Evolutionary conservation across 495 filamentous ascomycete genomes (phyloP).

Genomic region (Aspergillus sclerotiicarbonarius): DNA sequence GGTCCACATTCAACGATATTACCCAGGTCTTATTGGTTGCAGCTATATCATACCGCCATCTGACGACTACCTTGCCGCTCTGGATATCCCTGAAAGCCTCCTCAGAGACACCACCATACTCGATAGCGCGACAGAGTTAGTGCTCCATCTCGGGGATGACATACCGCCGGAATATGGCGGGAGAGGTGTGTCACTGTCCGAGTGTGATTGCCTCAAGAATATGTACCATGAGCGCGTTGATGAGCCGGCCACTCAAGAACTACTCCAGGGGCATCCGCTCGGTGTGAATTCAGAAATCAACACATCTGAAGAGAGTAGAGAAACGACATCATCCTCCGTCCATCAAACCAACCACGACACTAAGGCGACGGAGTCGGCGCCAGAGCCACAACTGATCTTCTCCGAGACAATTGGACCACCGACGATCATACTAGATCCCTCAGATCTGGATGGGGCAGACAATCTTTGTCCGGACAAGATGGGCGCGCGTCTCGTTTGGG

Average conservation of each 20-base stretch:
- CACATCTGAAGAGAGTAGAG: not conserved
- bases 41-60: slow-evolving; percentile 6
- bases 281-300: not conserved
- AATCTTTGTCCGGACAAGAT: slow-evolving; percentile 15
- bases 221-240: no score
- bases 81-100: slow-evolving; percentile 10
- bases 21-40: not conserved
- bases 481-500: slow-evolving; percentile 12
- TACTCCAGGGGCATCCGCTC: no score
- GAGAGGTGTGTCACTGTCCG: not conserved
- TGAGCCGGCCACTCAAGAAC: no score
- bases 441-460: slow-evolving; percentile 13
- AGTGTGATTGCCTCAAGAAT: not conserved
- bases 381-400: slow-evolving; percentile 13
- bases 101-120: slow-evolving; percentile 2
- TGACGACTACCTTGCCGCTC: slow-evolving; percentile 7
- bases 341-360: not conserved
- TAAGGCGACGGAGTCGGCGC: not conserved
- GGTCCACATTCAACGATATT: not conserved
- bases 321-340: no score
- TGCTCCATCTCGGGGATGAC: slow-evolving; percentile 3
- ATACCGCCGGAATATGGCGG: slow-evolving; percentile 7
- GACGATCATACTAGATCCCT: slow-evolving; percentile 16
- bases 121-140: slow-evolving; percentile 1
- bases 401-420: slow-evolving; percentile 16